A percentile compares a stretch with the other conserved stretches of the same genome.
These are phyloP conservation scores for Scheffersomyces insectosa DNA, from an alignment of 1,139 yeast genomes.

Conservation along the genomic window DNA sequence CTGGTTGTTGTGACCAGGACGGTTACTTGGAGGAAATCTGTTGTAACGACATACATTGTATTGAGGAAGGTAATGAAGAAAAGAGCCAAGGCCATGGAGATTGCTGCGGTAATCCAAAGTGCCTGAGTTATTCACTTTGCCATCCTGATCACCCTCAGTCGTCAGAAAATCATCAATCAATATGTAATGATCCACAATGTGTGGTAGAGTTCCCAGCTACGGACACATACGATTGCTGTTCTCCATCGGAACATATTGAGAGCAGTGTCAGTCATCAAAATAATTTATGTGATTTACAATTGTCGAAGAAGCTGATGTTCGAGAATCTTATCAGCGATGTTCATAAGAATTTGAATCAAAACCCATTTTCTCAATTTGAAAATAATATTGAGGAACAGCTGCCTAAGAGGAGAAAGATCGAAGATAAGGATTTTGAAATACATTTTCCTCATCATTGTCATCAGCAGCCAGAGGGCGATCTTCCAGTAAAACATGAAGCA, in stretches of 20 bases:
- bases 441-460: constrained; percentile 46
- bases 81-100: constrained; percentile 3
- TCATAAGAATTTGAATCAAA: constrained; percentile 20
- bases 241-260: neutral
- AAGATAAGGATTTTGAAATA: constrained; percentile 19
- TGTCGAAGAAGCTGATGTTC: constrained; percentile 28
- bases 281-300: constrained; percentile 31
- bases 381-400: neutral
- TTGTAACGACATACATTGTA: constrained; percentile 2
- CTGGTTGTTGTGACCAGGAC: neutral
- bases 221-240: constrained; percentile 9
- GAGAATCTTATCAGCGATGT: constrained; percentile 38
- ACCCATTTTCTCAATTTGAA: neutral
- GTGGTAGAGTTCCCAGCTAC: constrained; percentile 9
- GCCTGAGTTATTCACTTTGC: constrained; percentile 6
- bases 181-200: constrained; percentile 22
- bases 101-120: constrained; percentile 17
- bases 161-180: constrained; percentile 4
- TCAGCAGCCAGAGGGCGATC: constrained; percentile 11
- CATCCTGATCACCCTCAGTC: neutral
- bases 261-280: constrained; percentile 18
- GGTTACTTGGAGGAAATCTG: neutral
- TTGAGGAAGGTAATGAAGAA: constrained; percentile 2
- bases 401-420: constrained; percentile 11
- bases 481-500: neutral